Base-by-base conservation (phyloP, 2,329 filamentous ascomycete species). In the Colletotrichum godetiae region DNA sequence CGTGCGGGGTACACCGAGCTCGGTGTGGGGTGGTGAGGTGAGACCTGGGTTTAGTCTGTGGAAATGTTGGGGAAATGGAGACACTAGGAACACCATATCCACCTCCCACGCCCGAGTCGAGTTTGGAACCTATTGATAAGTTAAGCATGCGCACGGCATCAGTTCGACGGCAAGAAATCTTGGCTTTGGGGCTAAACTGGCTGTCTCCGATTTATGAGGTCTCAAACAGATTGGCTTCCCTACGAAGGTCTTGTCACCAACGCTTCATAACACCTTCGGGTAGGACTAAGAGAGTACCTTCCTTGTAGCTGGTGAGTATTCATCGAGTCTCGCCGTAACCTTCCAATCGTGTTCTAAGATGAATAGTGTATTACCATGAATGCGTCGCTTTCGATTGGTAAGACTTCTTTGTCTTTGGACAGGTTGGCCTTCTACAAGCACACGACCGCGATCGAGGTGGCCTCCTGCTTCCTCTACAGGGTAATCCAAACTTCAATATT, bases 1-100 rank as follows among this genome's bases (percentile, higher is more conserved):
- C 31, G 65, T 68, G 65, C 65, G 65, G 65, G 65, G 65, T 59
- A 68, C 42, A 68, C 65, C 65, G 65, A n/a, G 10, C 24, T 55
- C 58, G 69, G 69, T 68, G 58, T 53, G 19, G 0, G 2, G 22
- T 57, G 69, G 69, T 72, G 15, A 24, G 6, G 0, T 46, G 1
- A 37, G 7, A 27, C 27, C 27, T 27, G 27, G 27, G 37, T 2
- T 42, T 19, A 13, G 37, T n/a, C n/a, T n/a, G 37, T 42, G 37
- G 13, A 42, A 15, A 42, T 42, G 37, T 15, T 7, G 61, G 19
- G 46, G 29, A 33, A 27, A 6, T 56, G 12, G 52, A 24, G n/a
- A 27, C 19, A 10, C 4, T 5, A 4, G 15, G 15, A n/a, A 19
- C 15, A 24, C 7, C 11, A 42, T 24, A 24, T 29, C 62, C 24